phyloP scores from a whole-genome alignment of 2,329 filamentous ascomycete species.

The Pseudogymnoascus sp. region DNA sequence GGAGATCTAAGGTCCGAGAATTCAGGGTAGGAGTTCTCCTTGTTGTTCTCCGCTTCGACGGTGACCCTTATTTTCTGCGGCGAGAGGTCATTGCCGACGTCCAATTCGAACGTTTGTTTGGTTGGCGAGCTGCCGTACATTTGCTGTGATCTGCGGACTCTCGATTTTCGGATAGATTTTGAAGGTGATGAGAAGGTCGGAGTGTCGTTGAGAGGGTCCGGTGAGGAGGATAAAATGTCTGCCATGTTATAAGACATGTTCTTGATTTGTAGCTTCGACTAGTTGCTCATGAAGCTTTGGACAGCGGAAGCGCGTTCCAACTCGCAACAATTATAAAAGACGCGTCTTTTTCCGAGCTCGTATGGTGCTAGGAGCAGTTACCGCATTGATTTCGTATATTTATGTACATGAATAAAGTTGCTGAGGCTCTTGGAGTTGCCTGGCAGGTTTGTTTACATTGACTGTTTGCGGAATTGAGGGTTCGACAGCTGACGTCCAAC shows the following conservation, averaged over 20 bases:
- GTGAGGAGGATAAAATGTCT: constrained; percentile 23
- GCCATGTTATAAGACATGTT: constrained; percentile 17
- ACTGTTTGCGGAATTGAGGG: background rate
- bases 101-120: constrained; percentile 28
- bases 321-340: background rate
- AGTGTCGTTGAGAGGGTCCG: constrained; percentile 28
- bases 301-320: background rate
- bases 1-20: constrained; percentile 11
- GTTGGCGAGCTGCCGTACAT: constrained; percentile 24
- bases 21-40: constrained; percentile 18
- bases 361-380: background rate
- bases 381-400: background rate
- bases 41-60: constrained; percentile 26
- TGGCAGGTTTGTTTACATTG: background rate
- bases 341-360: background rate
- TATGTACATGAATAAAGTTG: background rate
- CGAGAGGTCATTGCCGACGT: constrained; percentile 27
- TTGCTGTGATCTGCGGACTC: constrained; percentile 19
- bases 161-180: constrained; percentile 21
- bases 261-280: background rate
- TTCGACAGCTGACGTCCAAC: background rate
- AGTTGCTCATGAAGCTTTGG: background rate
- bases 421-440: constrained; percentile 4
- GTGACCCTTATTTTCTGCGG: constrained; percentile 29
- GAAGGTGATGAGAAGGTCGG: constrained; percentile 20